Evolutionary conservation across 257 asterid species (phyloP).

Genomic region (Henckelia pumila): DNA sequence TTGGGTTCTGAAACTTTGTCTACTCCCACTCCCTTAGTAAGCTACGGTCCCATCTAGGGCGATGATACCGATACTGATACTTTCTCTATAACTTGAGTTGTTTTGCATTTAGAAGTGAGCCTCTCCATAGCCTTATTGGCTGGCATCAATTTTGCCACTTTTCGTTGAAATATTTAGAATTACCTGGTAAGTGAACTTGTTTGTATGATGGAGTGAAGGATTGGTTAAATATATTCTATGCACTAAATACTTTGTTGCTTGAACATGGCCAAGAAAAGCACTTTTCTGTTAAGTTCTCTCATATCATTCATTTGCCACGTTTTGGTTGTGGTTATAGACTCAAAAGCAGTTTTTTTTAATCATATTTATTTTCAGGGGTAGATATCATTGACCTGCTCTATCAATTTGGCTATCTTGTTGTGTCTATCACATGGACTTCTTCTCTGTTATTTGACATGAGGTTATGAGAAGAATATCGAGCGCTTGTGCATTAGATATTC

Average conservation of each 20-base stretch:
- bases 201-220: not conserved
- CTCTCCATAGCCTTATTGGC: not conserved
- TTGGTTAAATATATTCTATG: not conserved
- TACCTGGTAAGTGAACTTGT: not conserved
- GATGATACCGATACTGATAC: too few species aligned
- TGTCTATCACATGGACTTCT: too few species aligned
- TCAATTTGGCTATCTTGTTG: too few species aligned
- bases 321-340: slow-evolving; percentile 8
- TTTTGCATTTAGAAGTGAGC: not conserved
- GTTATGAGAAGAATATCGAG: too few species aligned
- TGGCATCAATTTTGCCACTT: not conserved
- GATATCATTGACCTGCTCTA: not conserved
- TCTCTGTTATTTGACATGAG: too few species aligned
- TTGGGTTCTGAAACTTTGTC: too few species aligned
- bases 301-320: not conserved
- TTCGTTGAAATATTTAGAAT: not conserved
- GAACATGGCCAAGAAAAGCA: slow-evolving; percentile 7
- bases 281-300: not conserved
- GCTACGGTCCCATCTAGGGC: too few species aligned
- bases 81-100: not conserved
- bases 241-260: not conserved
- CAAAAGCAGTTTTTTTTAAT: not conserved
- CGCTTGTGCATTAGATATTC: too few species aligned
- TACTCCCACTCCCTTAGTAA: too few species aligned
- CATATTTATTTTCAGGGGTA: slow-evolving; percentile 7